phyloP scores from a whole-genome alignment of 257 asterid species.

The Lantana camara region DNA sequence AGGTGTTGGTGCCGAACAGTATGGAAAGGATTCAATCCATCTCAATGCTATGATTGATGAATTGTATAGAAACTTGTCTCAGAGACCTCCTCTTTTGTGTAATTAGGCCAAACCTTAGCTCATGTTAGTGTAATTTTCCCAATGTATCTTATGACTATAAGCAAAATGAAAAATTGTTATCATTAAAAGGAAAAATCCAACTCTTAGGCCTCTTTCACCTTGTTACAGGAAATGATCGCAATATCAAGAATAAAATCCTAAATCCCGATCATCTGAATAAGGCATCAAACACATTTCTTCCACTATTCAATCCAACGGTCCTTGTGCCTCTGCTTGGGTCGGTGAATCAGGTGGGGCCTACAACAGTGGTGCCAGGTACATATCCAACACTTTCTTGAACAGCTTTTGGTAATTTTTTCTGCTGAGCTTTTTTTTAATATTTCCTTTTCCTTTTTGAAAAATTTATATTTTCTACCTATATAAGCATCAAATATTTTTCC shows the following conservation, averaged over 20 bases:
- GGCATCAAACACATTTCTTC: constrained; percentile 46
- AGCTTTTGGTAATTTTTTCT: constrained; percentile 71
- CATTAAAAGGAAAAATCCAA: neutral
- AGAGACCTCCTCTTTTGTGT: constrained; percentile 47
- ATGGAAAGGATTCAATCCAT: constrained; percentile 65
- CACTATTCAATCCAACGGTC: constrained; percentile 58
- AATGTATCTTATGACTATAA: too few relatives aligned
- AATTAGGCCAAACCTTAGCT: neutral
- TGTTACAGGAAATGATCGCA: constrained; percentile 69
- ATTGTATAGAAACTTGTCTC: constrained; percentile 40
- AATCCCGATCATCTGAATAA: constrained; percentile 65
- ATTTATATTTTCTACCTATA: neutral
- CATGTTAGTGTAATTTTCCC: neutral
- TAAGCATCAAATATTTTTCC: neutral
- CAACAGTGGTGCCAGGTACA: constrained; percentile 70
- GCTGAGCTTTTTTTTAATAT: too few relatives aligned
- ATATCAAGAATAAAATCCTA: constrained; percentile 60
- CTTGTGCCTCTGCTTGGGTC: constrained; percentile 95
- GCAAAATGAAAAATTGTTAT: too few relatives aligned
- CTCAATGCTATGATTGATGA: constrained; percentile 53
- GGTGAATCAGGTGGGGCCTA: constrained; percentile 95
- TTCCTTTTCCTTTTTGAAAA: too few relatives aligned
- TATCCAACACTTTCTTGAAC: constrained; percentile 75
- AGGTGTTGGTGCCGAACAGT: constrained; percentile 72
- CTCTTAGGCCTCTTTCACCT: neutral